Conservation (phyloP, 176 grass and related monocot genomes). For the Luzula sylvatica region DNA sequence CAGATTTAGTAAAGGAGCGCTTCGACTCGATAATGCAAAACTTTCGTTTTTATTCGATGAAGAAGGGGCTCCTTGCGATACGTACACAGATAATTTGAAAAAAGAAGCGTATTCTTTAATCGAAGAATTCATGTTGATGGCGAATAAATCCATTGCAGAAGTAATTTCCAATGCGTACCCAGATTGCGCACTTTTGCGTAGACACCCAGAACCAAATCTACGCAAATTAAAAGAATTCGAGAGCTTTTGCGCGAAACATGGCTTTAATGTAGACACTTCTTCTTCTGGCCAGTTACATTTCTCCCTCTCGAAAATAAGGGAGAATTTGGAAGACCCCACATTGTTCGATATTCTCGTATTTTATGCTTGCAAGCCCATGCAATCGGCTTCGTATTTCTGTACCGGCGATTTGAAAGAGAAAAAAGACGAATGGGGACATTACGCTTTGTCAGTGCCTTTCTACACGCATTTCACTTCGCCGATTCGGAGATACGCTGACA, state of each 20-base stretch:
- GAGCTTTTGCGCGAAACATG: conserved; percentile 68
- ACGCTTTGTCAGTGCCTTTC: conserved; percentile 59
- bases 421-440: conserved; percentile 88
- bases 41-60: conserved; percentile 85
- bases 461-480: conserved; percentile 97
- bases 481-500: conserved; percentile 87
- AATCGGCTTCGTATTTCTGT: conserved; percentile 77
- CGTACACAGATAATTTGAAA: conserved; percentile 36
- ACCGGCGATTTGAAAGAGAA: conserved; percentile 50
- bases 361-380: conserved; percentile 95
- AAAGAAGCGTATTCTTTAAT: conserved; percentile 67
- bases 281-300: conserved; percentile 81
- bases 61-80: conserved; percentile 59
- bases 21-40: conserved; percentile 64
- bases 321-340: conserved; percentile 67
- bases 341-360: conserved; percentile 87
- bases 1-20: conserved; percentile 75
- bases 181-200: conserved; percentile 74
- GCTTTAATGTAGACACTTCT: conserved; percentile 80
- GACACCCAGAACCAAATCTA: conserved; percentile 75
- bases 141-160: conserved; percentile 86
- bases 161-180: conserved; percentile 87
- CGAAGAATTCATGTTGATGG: conserved; percentile 95
- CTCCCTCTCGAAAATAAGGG: conserved; percentile 72
- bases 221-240: conserved; percentile 77